Evolutionary conservation across 192 early-diverging fungal genomes (phyloP), one percentile per base, ranked within the genome.

Genomic region (Podila horticola): DNA sequence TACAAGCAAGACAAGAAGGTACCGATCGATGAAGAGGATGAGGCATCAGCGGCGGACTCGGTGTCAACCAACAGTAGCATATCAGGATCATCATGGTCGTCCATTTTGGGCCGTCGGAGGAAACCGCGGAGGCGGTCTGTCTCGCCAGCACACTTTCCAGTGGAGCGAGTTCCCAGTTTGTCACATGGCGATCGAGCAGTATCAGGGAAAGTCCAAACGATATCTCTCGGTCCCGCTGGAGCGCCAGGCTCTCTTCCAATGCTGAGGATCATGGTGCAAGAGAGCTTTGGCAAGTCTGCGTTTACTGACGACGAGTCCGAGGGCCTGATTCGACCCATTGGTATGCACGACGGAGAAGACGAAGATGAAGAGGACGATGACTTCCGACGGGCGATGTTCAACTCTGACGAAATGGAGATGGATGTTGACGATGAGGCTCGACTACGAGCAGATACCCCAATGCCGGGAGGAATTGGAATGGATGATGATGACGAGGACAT

Each of bases 1-100:
- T 95, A 92, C 66, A 83, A 86, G 67, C 88, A 89, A 11, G 82
- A 75, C 76, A 58, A 82, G 65, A 71, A 87, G 79, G 61, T 87
- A 74, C 81, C 86, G 65, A 45, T 86, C 74, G 71, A 71, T 55
- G 68, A 90, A 83, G 83, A 88, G 83, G 72, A 79, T 83, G 34
- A 81, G 29, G 71, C 70, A 19, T 65, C 77, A 0, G 66, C 77
- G 17, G 70, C 71, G 5, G 77, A 67, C n/a, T 81, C 77, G 22
- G 26, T 69, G 8, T 60, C 77, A 11, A 69, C 77, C 20, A 73
- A 49, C 31, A 64, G 49, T 60, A 61, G 33, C 6, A 57, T 67
- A 2, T 28, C 41, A 8, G 77, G 77, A 2, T 69, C 77, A 0
- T 73, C 71, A 3, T 81, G 70, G 71, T 81, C 77, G 9, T 81